Evolutionary conservation across 2,329 filamentous ascomycete genomes (phyloP).

Genomic region (Beauveria medogensis): DNA sequence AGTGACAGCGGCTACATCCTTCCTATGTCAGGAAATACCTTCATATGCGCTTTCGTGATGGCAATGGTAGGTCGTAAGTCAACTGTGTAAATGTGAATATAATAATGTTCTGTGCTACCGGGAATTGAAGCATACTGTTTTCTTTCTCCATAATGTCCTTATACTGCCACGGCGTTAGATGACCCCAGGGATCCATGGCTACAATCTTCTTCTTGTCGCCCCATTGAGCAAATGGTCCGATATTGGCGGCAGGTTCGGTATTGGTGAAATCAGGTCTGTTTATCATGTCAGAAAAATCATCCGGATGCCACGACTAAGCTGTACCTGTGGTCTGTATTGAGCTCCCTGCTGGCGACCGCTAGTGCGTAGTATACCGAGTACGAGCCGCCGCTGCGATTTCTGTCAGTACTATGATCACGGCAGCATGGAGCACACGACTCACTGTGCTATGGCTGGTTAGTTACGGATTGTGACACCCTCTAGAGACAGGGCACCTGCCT

Average conservation of each 20-base stretch:
- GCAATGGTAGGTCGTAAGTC: constrained; percentile 88
- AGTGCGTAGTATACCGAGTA: constrained; percentile 95
- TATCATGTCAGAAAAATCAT: background rate
- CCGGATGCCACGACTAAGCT: constrained; percentile 10
- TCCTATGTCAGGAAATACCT: constrained; percentile 29
- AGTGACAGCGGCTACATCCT: background rate
- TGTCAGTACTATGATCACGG: constrained; percentile 5
- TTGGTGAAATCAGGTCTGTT: constrained; percentile 55
- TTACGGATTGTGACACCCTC: background rate
- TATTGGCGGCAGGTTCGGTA: constrained; percentile 82
- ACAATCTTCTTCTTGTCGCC: constrained; percentile 88
- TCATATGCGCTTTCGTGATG: constrained; percentile 90
- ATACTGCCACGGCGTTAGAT: constrained; percentile 77
- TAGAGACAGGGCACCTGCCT: constrained; percentile 33
- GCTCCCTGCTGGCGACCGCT: constrained; percentile 83
- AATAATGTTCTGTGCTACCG: background rate
- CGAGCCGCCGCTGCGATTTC: constrained; percentile 59
- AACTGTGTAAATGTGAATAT: constrained; percentile 33
- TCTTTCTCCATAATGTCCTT: constrained; percentile 71
- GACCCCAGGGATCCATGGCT: constrained; percentile 91
- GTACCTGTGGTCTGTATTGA: constrained; percentile 69
- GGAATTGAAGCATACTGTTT: constrained; percentile 38
- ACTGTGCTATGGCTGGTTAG: constrained; percentile 27
- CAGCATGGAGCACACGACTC: constrained; percentile 13
- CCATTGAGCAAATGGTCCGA: constrained; percentile 89